phyloP scores from a whole-genome alignment of 139 green algal genomes.

The Helicosporidium sp. region DNA sequence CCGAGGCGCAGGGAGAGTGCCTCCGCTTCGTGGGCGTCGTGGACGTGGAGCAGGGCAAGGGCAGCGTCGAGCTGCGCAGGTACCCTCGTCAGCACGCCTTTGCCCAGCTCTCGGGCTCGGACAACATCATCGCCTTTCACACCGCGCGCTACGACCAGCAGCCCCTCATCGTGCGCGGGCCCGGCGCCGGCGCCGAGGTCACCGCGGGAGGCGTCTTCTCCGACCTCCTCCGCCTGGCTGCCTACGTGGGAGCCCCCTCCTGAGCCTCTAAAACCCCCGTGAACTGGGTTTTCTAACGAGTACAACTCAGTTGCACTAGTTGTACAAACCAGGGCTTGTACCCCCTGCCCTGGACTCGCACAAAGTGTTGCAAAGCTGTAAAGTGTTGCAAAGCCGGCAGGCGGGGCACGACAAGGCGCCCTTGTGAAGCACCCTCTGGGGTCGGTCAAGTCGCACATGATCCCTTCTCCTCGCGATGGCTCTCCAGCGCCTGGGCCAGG shows the following conservation, averaged over 20 bases:
- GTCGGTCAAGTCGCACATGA: no score
- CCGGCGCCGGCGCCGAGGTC: slow-evolving; percentile 84
- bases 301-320: no score
- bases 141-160: slow-evolving; percentile 60
- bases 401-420: no score
- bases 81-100: slow-evolving; percentile 79
- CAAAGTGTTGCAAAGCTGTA: no score
- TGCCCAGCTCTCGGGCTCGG: slow-evolving; percentile 51
- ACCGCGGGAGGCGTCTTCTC: slow-evolving; percentile 90
- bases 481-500: not conserved
- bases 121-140: slow-evolving; percentile 86
- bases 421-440: no score
- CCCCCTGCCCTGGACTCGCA: no score
- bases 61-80: slow-evolving; percentile 62
- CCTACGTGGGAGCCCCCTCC: slow-evolving; percentile 82
- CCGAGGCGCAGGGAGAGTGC: slow-evolving; percentile 60
- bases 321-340: no score
- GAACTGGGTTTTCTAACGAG: no score
- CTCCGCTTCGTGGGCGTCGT: slow-evolving; percentile 85
- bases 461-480: not conserved
- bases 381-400: no score
- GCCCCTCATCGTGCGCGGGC: slow-evolving; percentile 71
- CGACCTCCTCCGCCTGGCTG: slow-evolving; percentile 75
- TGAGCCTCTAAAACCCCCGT: no score
- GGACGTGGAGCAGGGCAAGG: slow-evolving; percentile 46